Conservation (phyloP, 768 basidiomycete genomes). For the Leucosporidium creatinivorum region DNA sequence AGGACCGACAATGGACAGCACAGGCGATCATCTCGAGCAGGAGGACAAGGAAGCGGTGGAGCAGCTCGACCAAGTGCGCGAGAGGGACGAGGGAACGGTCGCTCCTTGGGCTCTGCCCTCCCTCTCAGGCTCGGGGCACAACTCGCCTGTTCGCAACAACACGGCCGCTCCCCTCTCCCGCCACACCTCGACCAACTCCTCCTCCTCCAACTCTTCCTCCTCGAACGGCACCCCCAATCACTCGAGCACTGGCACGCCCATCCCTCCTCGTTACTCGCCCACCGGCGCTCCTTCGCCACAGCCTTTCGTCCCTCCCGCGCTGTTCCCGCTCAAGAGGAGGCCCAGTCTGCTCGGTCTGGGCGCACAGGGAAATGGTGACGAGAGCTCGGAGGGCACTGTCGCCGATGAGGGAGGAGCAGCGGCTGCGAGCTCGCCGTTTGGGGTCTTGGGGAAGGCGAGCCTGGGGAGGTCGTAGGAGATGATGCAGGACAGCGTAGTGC, state of each 20-base stretch:
- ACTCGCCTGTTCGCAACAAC: not conserved
- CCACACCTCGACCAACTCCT: not conserved
- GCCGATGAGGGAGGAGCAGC: constrained; percentile 21
- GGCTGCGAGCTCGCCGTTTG: constrained; percentile 23
- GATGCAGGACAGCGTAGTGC: no score
- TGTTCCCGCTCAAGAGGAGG: constrained; percentile 1
- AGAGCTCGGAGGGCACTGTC: not conserved
- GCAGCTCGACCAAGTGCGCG: constrained; percentile 9
- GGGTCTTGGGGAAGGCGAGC: constrained; percentile 11
- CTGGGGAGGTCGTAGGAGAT: not conserved
- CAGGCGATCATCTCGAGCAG: not conserved
- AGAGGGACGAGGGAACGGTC: constrained; percentile 11
- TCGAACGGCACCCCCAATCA: not conserved
- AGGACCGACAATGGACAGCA: not conserved
- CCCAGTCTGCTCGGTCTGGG: not conserved
- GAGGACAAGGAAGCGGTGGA: not conserved
- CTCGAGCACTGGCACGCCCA: not conserved
- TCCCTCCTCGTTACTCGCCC: not conserved
- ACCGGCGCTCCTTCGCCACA: not conserved
- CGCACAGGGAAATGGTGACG: not conserved
- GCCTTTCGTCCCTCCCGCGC: not conserved
- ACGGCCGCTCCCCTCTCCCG: not conserved
- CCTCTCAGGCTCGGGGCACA: constrained; percentile 4
- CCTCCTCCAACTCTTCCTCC: not conserved
- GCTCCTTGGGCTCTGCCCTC: constrained; percentile 23